Evolutionary conservation across 1,284 basidiomycete species (phyloP), one percentile per base, ranked within the genome.

Genomic region (Austropuccinia psidii): DNA sequence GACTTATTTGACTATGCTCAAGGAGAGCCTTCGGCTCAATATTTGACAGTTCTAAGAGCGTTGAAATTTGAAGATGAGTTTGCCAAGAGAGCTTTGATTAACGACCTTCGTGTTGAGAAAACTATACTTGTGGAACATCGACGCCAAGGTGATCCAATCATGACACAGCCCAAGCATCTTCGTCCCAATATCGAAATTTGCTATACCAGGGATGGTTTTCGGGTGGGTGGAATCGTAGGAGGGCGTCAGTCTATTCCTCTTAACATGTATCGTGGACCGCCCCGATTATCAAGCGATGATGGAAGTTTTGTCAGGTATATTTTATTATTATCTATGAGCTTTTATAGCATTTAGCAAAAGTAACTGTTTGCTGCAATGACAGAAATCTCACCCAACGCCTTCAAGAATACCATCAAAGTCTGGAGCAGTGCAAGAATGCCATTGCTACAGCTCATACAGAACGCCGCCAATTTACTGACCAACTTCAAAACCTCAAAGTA

Each of bases 161-260:
- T 68, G 67, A 37, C 33, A 15, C 15, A 52, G 19, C 39, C 24
- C 33, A 31, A 21, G 11, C 21, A 39, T 11, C 11, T 24, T 76
- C 80, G 81, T 19, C 75, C 64, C 0, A 68, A 76, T 39, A 78
- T 82, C 4, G 72, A 77, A 27, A 69, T 75, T 17, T 78, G 77
- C 67, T 81, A 78, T 78, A 75, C 49, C 72, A 77, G 27, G 19
- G 31, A 75, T 57, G 61, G 61, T 0, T 65, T n/a, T 21, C 33
- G n/a, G 11, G 70, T 73, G 0, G 61, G 60, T 17, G 70, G 70
- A 4, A 52, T 47, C 17, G 13, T 24, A 0, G 41, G 88, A 76
- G 88, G 87, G 45, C 88, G 87, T 80, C 84, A 83, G 24, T 84
- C 85, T 5, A 81, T 78, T 67, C 75, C 82, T 1, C 75, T 84